Percentiles rank a stretch among this genome's conserved stretches.
phyloP scores from a whole-genome alignment of 352 stramenopile genomes.

The Phytopythium litorale region DNA sequence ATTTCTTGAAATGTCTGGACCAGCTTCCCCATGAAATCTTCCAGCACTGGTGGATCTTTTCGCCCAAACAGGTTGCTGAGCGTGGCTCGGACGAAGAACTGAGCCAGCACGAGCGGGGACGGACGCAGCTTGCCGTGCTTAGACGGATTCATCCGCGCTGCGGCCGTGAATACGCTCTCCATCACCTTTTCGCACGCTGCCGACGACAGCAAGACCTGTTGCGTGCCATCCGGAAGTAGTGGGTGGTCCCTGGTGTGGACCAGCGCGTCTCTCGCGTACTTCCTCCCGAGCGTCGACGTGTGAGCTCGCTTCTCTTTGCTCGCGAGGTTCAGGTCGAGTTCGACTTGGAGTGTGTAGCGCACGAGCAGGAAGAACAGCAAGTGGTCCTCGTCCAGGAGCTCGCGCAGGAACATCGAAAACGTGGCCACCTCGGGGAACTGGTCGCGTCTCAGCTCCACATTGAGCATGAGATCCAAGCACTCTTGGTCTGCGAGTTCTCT shows the following conservation, averaged over 20 bases:
- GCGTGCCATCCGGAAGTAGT: conserved; percentile 53
- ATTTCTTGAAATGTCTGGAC: conserved; percentile 52
- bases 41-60: conserved; percentile 7
- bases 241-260: conserved; percentile 34
- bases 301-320: conserved; percentile 58
- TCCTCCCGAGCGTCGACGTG: conserved; percentile 39
- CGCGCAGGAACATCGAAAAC: conserved; percentile 64
- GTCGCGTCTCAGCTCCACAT: conserved; percentile 44
- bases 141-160: neutral
- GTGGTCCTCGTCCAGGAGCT: conserved; percentile 62
- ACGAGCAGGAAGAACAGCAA: conserved; percentile 64
- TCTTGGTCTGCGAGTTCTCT: conserved; percentile 63
- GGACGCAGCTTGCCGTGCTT: conserved; percentile 3
- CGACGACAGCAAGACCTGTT: conserved; percentile 38
- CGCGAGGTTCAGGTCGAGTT: conserved; percentile 51
- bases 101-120: conserved; percentile 25
- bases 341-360: conserved; percentile 34
- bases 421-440: conserved; percentile 40
- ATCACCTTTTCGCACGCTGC: conserved; percentile 44
- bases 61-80: conserved; percentile 15
- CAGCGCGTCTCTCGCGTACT: conserved; percentile 33
- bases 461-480: conserved; percentile 66
- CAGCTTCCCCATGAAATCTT: conserved; percentile 39
- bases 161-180: conserved; percentile 31
- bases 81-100: conserved; percentile 35